A percentile compares a stretch with the other conserved stretches of the same genome.
Evolutionary conservation across 371 early-diverging fungal species (phyloP).

Genomic region (Cokeromyces recurvatus): DNA sequence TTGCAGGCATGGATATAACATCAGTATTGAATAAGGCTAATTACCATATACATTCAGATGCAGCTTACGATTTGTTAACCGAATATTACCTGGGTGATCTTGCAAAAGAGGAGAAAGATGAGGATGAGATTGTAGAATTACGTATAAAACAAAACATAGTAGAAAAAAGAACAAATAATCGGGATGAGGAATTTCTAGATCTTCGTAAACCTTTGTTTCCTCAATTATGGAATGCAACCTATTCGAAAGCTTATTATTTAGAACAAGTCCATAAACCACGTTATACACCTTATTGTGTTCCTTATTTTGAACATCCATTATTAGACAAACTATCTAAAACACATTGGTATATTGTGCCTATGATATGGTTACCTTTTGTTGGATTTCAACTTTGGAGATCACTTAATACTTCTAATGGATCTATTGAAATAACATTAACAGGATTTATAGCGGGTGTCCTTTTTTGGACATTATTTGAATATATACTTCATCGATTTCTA

Average conservation of each 20-base stretch:
- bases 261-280: constrained; percentile 91
- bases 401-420: background rate
- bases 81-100: constrained; percentile 76
- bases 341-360: constrained; percentile 89
- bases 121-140: background rate
- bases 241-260: constrained; percentile 78
- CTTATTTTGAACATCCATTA: constrained; percentile 65
- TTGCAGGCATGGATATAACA: constrained; percentile 71
- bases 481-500: constrained; percentile 83
- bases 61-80: constrained; percentile 79
- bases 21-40: constrained; percentile 64
- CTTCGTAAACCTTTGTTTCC: constrained; percentile 75
- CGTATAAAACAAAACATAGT: background rate
- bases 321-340: constrained; percentile 84
- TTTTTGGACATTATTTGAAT: constrained; percentile 79
- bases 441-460: constrained; percentile 63
- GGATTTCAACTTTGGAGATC: constrained; percentile 35
- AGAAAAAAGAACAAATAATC: background rate
- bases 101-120: constrained; percentile 19
- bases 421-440: background rate
- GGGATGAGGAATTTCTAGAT: constrained; percentile 76
- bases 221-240: constrained; percentile 79
- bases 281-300: constrained; percentile 51
- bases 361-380: constrained; percentile 83
- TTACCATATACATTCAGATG: constrained; percentile 80